Evolutionary conservation across 2,329 filamentous ascomycete species (phyloP).

Genomic region (Phialophora macrospora): DNA sequence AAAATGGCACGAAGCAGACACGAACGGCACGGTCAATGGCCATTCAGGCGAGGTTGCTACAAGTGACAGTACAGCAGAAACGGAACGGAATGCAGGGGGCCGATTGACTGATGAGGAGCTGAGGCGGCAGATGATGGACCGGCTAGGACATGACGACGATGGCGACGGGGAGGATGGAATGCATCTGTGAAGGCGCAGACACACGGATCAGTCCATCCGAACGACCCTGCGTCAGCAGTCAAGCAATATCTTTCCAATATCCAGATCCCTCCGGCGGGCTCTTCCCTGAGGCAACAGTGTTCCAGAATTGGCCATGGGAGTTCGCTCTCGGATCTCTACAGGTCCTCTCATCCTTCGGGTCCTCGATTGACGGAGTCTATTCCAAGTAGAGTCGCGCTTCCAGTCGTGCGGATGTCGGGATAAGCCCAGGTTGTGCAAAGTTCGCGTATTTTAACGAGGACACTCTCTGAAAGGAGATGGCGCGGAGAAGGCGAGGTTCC

Average conservation of each 20-base stretch:
- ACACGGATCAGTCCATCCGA: background rate
- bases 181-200: conserved; percentile 46
- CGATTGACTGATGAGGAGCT: conserved; percentile 52
- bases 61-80: background rate
- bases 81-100: conserved; percentile 38
- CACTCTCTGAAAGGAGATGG: background rate
- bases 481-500: background rate
- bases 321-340: background rate
- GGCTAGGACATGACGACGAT: conserved; percentile 41
- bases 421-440: conserved; percentile 1
- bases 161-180: conserved; percentile 48
- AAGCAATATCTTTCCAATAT: background rate
- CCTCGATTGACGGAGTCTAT: background rate
- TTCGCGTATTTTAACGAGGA: background rate
- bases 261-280: background rate
- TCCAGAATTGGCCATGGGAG: background rate
- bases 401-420: conserved; percentile 1
- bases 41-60: conserved; percentile 5
- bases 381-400: background rate
- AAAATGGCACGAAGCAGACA: conserved; percentile 53
- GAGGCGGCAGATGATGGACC: conserved; percentile 45
- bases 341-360: background rate
- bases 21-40: conserved; percentile 30
- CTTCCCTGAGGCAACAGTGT: background rate
- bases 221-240: background rate